Percentiles rank a stretch among this genome's conserved stretches.
These are phyloP conservation scores for Microdochium nivale DNA, from an alignment of 2,329 filamentous ascomycete species.

Conservation along the genomic window DNA sequence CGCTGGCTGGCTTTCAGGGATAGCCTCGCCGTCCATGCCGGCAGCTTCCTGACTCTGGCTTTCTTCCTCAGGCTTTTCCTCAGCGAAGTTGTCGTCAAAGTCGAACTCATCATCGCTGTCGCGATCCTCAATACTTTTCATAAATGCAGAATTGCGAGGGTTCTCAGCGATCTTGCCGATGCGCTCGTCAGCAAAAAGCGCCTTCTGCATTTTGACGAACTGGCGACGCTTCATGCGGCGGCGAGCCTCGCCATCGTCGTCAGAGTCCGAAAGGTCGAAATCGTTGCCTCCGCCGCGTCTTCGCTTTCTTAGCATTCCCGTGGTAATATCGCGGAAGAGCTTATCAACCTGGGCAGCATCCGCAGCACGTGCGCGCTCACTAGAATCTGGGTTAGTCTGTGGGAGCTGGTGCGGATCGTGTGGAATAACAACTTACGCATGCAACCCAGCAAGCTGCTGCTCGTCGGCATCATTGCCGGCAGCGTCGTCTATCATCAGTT, in stretches of 20 bases:
- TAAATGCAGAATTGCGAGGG: slow-evolving; percentile 81
- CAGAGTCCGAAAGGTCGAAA: slow-evolving; percentile 81
- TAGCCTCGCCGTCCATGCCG: slow-evolving; percentile 22
- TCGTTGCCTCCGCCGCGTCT: slow-evolving; percentile 53
- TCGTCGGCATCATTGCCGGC: slow-evolving; percentile 71
- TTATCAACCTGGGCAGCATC: slow-evolving; percentile 87
- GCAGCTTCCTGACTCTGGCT: slow-evolving; percentile 25
- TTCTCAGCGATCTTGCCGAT: slow-evolving; percentile 86
- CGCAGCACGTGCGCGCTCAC: slow-evolving; percentile 67
- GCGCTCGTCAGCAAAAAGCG: slow-evolving; percentile 79
- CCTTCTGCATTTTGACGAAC: slow-evolving; percentile 85
- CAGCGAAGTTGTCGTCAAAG: slow-evolving; percentile 51
- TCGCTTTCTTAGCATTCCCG: slow-evolving; percentile 76
- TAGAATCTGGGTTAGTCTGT: slow-evolving; percentile 22
- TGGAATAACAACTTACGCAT: slow-evolving; percentile 57
- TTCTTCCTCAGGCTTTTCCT: slow-evolving; percentile 29
- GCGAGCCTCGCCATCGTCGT: slow-evolving; percentile 73
- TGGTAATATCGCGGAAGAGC: slow-evolving; percentile 87
- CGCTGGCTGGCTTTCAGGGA: slow-evolving; percentile 44
- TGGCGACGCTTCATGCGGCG: slow-evolving; percentile 77
- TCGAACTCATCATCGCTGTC: slow-evolving; percentile 70
- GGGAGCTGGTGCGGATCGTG: not conserved
- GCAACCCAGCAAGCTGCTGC: slow-evolving; percentile 73
- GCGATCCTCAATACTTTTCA: slow-evolving; percentile 80
- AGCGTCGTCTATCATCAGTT: slow-evolving; percentile 86